Percentiles rank a stretch among this genome's conserved stretches.
Conservation (phyloP, 176 grass and related monocot species). For the Luzula sylvatica region DNA sequence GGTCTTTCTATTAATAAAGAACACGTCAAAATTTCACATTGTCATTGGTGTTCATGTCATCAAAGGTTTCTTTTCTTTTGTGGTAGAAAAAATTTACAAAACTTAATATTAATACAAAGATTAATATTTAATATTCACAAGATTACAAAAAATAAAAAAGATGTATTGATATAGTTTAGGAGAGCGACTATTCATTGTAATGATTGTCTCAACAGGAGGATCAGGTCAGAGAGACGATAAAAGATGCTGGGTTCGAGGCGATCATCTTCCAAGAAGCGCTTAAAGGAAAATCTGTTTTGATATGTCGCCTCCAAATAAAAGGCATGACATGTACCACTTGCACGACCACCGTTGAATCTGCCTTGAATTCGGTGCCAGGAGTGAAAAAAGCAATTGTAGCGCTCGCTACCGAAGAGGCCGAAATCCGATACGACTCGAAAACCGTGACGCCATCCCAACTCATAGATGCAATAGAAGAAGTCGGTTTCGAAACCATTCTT, state of each 20-base stretch:
- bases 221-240: slow-evolving; percentile 74
- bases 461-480: slow-evolving; percentile 47
- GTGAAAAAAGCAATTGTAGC: slow-evolving; percentile 73
- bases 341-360: slow-evolving; percentile 52
- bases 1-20: no score
- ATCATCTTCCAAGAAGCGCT: slow-evolving; percentile 55
- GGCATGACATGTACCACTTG: slow-evolving; percentile 92
- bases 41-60: no score
- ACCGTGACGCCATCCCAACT: slow-evolving; percentile 37
- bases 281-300: slow-evolving; percentile 54
- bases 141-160: no score
- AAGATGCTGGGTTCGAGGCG: slow-evolving; percentile 75
- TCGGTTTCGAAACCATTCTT: slow-evolving; percentile 65
- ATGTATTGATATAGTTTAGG: no score
- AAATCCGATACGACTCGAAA: slow-evolving; percentile 57
- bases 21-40: no score
- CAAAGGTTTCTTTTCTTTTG: no score
- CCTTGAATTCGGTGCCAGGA: slow-evolving; percentile 51
- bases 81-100: no score
- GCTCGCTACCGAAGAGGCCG: slow-evolving; percentile 86
- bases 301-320: slow-evolving; percentile 80
- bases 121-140: no score
- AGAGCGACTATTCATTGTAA: no score
- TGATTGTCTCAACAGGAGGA: slow-evolving; percentile 46
- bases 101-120: no score